These are phyloP conservation scores for Phytophthora nicotianae DNA, from an alignment of 352 stramenopile genomes.

Conservation along the genomic window DNA sequence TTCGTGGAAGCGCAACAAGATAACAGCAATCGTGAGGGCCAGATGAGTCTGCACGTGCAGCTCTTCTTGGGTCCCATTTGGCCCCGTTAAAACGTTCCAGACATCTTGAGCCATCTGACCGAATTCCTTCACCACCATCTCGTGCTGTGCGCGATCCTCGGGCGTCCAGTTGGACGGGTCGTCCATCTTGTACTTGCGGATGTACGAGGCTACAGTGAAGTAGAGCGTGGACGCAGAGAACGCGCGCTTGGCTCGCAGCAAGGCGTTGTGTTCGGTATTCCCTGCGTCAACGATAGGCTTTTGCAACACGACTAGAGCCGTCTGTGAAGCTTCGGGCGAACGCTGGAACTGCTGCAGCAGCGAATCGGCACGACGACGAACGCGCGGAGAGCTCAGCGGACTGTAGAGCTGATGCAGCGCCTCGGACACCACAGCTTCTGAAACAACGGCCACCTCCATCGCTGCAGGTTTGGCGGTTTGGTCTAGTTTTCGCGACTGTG, in stretches of 20 bases:
- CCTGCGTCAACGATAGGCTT: conserved; percentile 47
- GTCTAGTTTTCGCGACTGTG: conserved; percentile 19
- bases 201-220: conserved; percentile 63
- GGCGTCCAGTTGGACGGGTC: conserved; percentile 55
- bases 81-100: conserved; percentile 77
- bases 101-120: conserved; percentile 66
- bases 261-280: conserved; percentile 30
- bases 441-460: conserved; percentile 54
- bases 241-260: conserved; percentile 57
- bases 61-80: conserved; percentile 57
- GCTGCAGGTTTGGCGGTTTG: conserved; percentile 1
- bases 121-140: conserved; percentile 66
- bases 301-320: conserved; percentile 61
- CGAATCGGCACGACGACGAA: conserved; percentile 73
- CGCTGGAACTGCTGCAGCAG: conserved; percentile 78
- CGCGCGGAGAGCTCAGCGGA: conserved; percentile 65
- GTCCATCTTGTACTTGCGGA: conserved; percentile 79
- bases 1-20: conserved; percentile 80
- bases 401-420: conserved; percentile 80
- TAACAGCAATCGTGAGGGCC: conserved; percentile 76
- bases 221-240: conserved; percentile 81
- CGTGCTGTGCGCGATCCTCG: conserved; percentile 56
- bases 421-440: conserved; percentile 47
- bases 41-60: conserved; percentile 71
- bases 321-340: conserved; percentile 64